Percentiles rank a stretch among this genome's conserved stretches.
Evolutionary conservation across 345 rosid genomes (phyloP).

Genomic region (Eucalyptus leucophloia): DNA sequence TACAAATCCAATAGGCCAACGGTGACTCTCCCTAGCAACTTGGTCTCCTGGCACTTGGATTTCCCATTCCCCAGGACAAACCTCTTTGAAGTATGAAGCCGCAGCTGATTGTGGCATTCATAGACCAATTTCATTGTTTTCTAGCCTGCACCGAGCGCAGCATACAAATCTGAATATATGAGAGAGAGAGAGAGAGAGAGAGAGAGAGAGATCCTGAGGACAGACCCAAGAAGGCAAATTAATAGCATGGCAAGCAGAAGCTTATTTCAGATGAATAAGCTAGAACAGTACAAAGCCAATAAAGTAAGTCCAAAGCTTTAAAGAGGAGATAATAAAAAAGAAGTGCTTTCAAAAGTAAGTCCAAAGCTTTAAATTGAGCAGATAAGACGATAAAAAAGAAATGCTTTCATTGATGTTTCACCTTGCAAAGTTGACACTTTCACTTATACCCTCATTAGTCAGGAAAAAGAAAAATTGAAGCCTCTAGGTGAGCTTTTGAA

Average conservation of each 20-base stretch:
- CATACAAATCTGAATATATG: neutral
- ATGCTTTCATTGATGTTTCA: neutral
- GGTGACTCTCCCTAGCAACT: slow-evolving; percentile 19
- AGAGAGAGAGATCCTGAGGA: neutral
- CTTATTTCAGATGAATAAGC: neutral
- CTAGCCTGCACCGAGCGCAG: slow-evolving; percentile 16
- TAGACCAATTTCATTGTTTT: slow-evolving; percentile 20
- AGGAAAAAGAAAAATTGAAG: neutral
- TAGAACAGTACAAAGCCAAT: neutral
- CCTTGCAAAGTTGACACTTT: neutral
- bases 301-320: neutral
- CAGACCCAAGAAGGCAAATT: neutral
- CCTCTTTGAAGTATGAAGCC: slow-evolving; percentile 55
- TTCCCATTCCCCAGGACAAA: slow-evolving; percentile 54
- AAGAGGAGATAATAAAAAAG: neutral
- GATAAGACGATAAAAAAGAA: neutral
- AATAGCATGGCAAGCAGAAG: neutral
- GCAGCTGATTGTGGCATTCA: slow-evolving; percentile 41
- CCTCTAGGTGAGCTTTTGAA: neutral
- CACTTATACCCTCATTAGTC: neutral
- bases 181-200: neutral
- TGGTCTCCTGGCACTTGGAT: slow-evolving; percentile 42
- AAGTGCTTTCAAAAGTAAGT: neutral
- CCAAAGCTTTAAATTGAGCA: neutral
- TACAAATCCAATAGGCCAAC: slow-evolving; percentile 84